phyloP scores from a whole-genome alignment of 495 filamentous ascomycete genomes.

The Choiromyces venosus region DNA sequence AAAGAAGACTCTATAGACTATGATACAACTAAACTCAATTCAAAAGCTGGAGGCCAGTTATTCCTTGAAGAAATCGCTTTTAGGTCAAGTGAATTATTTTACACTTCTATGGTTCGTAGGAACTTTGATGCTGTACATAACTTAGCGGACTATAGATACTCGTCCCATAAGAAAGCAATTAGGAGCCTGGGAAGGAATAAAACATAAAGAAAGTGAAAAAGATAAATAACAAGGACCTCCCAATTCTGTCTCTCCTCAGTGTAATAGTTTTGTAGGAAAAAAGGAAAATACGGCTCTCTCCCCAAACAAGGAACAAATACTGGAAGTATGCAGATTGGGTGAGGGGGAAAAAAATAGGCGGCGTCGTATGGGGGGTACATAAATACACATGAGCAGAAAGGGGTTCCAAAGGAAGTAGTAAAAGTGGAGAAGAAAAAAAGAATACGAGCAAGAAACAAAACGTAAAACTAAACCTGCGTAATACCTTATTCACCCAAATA shows the following conservation, averaged over 20 bases:
- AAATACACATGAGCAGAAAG: not conserved
- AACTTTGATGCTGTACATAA: constrained; percentile 6
- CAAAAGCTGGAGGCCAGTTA: not conserved
- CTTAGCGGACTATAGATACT: not conserved
- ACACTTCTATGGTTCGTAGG: constrained; percentile 12
- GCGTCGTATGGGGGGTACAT: not conserved
- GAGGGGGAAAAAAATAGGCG: not conserved
- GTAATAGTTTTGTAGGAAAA: not conserved
- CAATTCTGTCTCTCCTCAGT: not conserved
- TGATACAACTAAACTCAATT: not conserved
- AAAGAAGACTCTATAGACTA: constrained; percentile 15
- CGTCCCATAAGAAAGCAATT: constrained; percentile 1
- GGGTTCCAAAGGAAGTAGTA: not conserved
- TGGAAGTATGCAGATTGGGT: not conserved
- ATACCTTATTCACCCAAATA: constrained; percentile 4
- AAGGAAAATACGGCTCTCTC: not conserved
- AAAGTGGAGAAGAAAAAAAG: constrained; percentile 22
- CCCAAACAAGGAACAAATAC: not conserved
- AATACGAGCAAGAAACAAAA: constrained; percentile 14
- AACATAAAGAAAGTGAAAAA: not conserved
- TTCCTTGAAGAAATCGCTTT: not conserved
- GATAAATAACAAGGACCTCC: not conserved
- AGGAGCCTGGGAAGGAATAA: not conserved
- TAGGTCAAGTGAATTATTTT: constrained; percentile 17
- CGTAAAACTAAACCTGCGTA: constrained; percentile 25